A percentile compares a stretch with the other conserved stretches of the same genome.
phyloP scores from a whole-genome alignment of 2,329 filamentous ascomycete genomes.

The Penicillium occitanis region DNA sequence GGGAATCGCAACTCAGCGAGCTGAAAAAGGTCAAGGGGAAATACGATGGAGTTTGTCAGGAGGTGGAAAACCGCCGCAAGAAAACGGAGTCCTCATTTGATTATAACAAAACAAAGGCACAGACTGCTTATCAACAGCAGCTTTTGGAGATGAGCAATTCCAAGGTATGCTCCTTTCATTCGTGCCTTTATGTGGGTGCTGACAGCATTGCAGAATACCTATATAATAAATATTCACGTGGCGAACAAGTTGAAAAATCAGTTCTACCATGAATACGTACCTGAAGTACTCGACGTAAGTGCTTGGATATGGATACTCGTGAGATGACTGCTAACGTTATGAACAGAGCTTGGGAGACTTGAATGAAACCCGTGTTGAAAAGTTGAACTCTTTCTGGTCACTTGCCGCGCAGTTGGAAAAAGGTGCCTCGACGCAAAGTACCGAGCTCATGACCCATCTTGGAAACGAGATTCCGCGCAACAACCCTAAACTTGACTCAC shows the following conservation, averaged over 20 bases:
- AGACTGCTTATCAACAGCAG: slow-evolving; percentile 89
- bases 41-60: slow-evolving; percentile 90
- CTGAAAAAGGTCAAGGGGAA: slow-evolving; percentile 88
- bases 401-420: slow-evolving; percentile 76
- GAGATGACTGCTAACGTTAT: neutral
- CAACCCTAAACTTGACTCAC: slow-evolving; percentile 82
- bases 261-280: slow-evolving; percentile 96
- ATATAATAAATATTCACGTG: slow-evolving; percentile 91
- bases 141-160: slow-evolving; percentile 93
- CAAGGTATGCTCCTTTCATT: slow-evolving; percentile 53
- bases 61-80: slow-evolving; percentile 90
- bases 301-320: neutral
- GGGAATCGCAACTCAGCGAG: slow-evolving; percentile 78
- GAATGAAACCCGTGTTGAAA: slow-evolving; percentile 80
- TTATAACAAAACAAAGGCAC: slow-evolving; percentile 78
- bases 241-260: slow-evolving; percentile 97
- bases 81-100: slow-evolving; percentile 95
- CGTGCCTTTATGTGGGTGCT: neutral
- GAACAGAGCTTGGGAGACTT: slow-evolving; percentile 79
- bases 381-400: slow-evolving; percentile 83
- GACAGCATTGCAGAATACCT: slow-evolving; percentile 67
- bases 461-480: slow-evolving; percentile 82
- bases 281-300: slow-evolving; percentile 82
- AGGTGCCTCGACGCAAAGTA: slow-evolving; percentile 73
- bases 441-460: slow-evolving; percentile 69